These are phyloP conservation scores for Mycena haematopus DNA, from an alignment of 768 basidiomycete genomes.

Conservation along the genomic window DNA sequence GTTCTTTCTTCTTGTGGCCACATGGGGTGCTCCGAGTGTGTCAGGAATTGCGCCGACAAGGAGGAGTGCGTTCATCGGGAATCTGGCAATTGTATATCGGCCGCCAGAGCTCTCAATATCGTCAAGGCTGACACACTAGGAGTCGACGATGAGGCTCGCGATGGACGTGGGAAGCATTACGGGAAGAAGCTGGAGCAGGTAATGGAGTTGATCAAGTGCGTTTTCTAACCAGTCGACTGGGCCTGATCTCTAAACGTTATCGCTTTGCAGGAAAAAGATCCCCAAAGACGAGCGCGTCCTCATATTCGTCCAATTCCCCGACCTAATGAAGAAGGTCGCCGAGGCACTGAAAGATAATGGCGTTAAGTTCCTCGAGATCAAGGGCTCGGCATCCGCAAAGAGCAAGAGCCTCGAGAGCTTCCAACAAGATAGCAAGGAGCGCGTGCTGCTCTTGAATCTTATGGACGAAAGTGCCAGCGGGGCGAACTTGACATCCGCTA, in stretches of 20 bases:
- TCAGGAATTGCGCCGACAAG: slow-evolving; percentile 71
- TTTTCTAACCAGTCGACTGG: slow-evolving; percentile 13
- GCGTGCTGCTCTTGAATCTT: slow-evolving; percentile 87
- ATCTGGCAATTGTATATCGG: slow-evolving; percentile 75
- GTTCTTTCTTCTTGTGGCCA: slow-evolving; percentile 94
- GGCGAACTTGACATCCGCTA: slow-evolving; percentile 91
- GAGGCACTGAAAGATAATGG: slow-evolving; percentile 78
- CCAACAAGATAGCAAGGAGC: slow-evolving; percentile 79
- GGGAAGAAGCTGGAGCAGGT: slow-evolving; percentile 85
- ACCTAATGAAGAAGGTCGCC: slow-evolving; percentile 89
- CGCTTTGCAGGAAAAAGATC: slow-evolving; percentile 58
- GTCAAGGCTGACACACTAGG: slow-evolving; percentile 82
- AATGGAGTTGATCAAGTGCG: slow-evolving; percentile 77
- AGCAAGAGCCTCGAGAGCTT: slow-evolving; percentile 86
- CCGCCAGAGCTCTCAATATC: slow-evolving; percentile 82
- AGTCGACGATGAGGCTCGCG: slow-evolving; percentile 76
- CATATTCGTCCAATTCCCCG: slow-evolving; percentile 95
- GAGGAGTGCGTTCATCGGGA: slow-evolving; percentile 84
- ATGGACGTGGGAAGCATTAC: slow-evolving; percentile 77
- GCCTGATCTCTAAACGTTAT: slow-evolving; percentile 6
- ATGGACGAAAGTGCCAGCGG: slow-evolving; percentile 97
- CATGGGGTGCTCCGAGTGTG: slow-evolving; percentile 80
- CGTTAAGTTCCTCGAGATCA: slow-evolving; percentile 82
- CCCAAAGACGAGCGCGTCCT: slow-evolving; percentile 83
- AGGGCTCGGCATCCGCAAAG: slow-evolving; percentile 75